Base-by-base conservation (phyloP, 2,329 filamentous ascomycete species). In the Aspergillus uvarum region DNA sequence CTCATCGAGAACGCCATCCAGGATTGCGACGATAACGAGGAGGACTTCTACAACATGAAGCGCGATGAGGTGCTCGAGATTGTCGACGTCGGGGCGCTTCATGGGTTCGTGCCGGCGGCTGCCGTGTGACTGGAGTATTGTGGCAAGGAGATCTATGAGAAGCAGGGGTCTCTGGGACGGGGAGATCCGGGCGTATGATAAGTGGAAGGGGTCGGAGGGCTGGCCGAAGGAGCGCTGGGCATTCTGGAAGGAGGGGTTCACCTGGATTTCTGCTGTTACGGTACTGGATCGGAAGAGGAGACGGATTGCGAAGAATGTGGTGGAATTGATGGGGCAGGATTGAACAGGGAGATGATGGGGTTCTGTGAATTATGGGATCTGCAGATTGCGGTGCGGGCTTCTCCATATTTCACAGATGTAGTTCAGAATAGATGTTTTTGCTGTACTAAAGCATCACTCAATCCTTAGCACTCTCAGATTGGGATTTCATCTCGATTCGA, bases 181-280 rank as follows among this genome's bases (percentile, higher is more conserved):
- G 31, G 48, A 42, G 19, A 19, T 26, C 22, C 26, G 31, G 10
- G 11, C 14, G 2, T 14, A 44, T 4, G 26, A 19, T 2, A 59
- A 53, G 52, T 62, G 56, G 56, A 47, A 3, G 11, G 56, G 59
- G 19, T 11, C 16, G 4, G 22, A 5, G 29, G 56, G 49, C 1
- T 62, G 56, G 59, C 51, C 52, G 16, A 59, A 50, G 31, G 53
- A 62, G 16, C 48, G 56, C 32, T 59, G 59, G 59, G 52, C n/a
- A 11, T 59, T 59, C 16, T 62, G 59, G 59, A 47, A 50, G 12
- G 19, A 56, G n/a, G 49, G 59, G 22, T 51, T 59, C 21, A 35
- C 38, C 16, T 62, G 56, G 59, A 42, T 56, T 7, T 21, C 26
- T 3, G 11, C 11, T 1, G 42, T 57, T 7, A 53, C 21, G 29